Base-by-base conservation (phyloP, 2,329 filamentous ascomycete genomes). In the Podosphaera aphanis region DNA sequence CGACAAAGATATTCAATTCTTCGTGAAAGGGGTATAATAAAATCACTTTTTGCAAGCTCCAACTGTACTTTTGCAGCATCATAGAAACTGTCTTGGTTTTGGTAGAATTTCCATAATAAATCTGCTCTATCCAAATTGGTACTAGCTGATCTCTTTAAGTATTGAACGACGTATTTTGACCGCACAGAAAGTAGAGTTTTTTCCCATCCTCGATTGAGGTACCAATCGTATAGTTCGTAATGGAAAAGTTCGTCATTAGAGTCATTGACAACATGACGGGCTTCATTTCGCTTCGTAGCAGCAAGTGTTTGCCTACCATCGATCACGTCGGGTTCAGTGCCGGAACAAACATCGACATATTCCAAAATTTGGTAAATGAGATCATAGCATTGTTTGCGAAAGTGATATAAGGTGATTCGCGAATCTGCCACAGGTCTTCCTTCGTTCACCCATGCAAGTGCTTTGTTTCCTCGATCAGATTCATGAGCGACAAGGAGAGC, bases 171-270 rank as follows among this genome's bases (percentile, higher is more conserved):
- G 55, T 85, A 86, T 0, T 79, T 74, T 4, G 86, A 93, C 47
- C 86, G 74, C 44, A 90, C 84, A 31, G 79, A 76, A 29, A 98
- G 72, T 23, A 98, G 71, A 13, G 85, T 79, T 51, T 94, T 84
- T 8, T 75, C 80, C 76, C 83, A 86, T 16, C 81, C 79, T 59
- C 86, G 78, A 46, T 71, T 64, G 52, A 95, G 77, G 61, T 98
- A 98, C 88, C 90, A 98, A 56, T 94, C 86, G 59, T 94, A 98
- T n/a, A 98, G 69, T 55, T 83, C 84, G 49, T 83, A 92, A 60
- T 95, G 80, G 65, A 98, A 98, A 3, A 94, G 82, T 57, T 94
- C 83, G 53, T 98, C 90, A 13, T 79, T 73, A 0, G 88, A 93
- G 48, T 72, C 73, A 57, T 92, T 83, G 54, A 98, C 85, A 2